phyloP scores from a whole-genome alignment of 441 rosid species.

The Pelargonium myrrhifolium region DNA sequence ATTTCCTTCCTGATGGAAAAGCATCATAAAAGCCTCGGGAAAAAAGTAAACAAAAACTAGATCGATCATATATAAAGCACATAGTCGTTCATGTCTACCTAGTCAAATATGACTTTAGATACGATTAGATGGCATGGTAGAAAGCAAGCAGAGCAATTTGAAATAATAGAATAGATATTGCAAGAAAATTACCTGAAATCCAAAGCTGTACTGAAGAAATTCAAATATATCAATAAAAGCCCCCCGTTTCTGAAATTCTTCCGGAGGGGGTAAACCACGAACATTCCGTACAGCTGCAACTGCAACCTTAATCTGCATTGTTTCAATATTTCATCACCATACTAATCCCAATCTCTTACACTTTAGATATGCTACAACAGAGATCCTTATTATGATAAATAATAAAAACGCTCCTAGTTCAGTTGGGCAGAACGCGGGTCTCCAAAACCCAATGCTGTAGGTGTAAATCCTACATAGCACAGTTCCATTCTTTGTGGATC shows the following conservation, averaged over 20 bases:
- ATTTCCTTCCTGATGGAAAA: slow-evolving; percentile 62
- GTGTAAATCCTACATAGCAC: no score
- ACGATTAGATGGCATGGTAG: neutral
- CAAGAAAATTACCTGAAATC: slow-evolving; percentile 64
- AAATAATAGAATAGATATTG: no score
- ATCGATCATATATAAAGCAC: neutral
- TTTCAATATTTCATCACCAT: neutral
- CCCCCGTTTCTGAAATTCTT: slow-evolving; percentile 45
- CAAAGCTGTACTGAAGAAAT: slow-evolving; percentile 72
- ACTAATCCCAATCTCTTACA: slow-evolving; percentile 14
- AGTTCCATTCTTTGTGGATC: no score
- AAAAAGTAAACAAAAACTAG: neutral
- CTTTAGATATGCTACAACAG: slow-evolving; percentile 7
- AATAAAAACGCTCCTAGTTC: no score
- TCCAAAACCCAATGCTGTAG: no score
- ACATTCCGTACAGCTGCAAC: slow-evolving; percentile 59
- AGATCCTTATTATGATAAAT: slow-evolving; percentile 5
- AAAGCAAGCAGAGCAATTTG: no score
- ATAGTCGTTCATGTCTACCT: slow-evolving; percentile 7
- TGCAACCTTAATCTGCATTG: slow-evolving; percentile 73
- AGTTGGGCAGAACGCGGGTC: no score
- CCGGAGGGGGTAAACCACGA: slow-evolving; percentile 52
- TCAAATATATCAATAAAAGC: slow-evolving; percentile 68
- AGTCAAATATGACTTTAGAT: slow-evolving; percentile 10
- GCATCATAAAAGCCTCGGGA: slow-evolving; percentile 8